Conservation (phyloP, 2,329 filamentous ascomycete genomes). For the Fusarium nelsonii region DNA sequence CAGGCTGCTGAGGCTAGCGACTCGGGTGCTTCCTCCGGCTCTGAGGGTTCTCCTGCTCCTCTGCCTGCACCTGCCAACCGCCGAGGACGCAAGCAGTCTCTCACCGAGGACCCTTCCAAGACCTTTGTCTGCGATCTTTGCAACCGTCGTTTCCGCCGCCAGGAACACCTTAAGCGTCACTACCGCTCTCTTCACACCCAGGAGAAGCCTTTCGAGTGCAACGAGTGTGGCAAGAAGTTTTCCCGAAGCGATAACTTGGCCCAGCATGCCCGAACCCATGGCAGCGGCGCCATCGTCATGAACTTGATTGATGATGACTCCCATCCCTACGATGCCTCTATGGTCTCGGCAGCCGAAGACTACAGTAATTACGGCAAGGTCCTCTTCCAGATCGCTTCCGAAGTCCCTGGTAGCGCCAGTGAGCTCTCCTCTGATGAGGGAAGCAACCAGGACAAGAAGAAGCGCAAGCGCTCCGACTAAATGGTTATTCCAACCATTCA, state of each 20-base stretch:
- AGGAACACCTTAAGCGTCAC: conserved; percentile 98
- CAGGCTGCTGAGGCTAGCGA: conserved; percentile 56
- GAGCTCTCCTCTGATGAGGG: conserved; percentile 68
- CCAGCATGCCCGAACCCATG: conserved; percentile 95
- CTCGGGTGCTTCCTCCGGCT: conserved; percentile 57
- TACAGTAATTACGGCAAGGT: conserved; percentile 78
- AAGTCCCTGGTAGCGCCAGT: conserved; percentile 74
- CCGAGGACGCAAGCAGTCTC: conserved; percentile 96
- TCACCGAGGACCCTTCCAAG: conserved; percentile 98
- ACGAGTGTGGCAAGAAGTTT: conserved; percentile 99
- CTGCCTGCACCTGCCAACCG: conserved; percentile 78
- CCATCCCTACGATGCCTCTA: conserved; percentile 57
- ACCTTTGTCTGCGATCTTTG: conserved; percentile 97
- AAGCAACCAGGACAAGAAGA: conserved; percentile 63
- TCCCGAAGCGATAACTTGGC: conserved; percentile 97
- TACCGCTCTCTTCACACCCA: conserved; percentile 98
- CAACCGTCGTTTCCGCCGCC: conserved; percentile 95
- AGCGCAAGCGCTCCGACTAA: conserved; percentile 82
- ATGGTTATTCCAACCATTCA: conserved; percentile 27
- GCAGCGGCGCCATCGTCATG: conserved; percentile 90
- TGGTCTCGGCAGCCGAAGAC: conserved; percentile 68
- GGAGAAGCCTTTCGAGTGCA: conserved; percentile 98
- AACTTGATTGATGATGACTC: conserved; percentile 80
- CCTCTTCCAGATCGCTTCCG: conserved; percentile 83
- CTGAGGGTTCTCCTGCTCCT: conserved; percentile 58